Conservation (phyloP, 345 rosid species). For the Chamaenerion angustifolium region DNA sequence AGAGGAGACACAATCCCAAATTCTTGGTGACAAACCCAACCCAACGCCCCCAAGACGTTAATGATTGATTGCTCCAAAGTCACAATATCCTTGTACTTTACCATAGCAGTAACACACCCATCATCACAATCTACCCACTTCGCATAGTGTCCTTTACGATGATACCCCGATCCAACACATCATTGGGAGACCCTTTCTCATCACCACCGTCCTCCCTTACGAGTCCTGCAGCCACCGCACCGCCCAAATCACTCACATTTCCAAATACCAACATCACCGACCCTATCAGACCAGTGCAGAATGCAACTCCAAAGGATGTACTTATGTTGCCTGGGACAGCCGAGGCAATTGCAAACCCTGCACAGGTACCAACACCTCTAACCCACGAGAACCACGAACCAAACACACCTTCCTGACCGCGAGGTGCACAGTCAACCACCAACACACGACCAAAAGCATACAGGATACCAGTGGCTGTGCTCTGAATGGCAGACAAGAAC, state of each 20-base stretch:
- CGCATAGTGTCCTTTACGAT: conserved; percentile 1
- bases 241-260: conserved; percentile 38
- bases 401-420: conserved; percentile 42
- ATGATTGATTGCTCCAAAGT: too few relatives aligned
- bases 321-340: conserved; percentile 21
- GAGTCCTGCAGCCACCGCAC: conserved; percentile 35
- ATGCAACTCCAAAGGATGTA: conserved; percentile 25
- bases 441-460: conserved; percentile 38
- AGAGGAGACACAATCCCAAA: too few relatives aligned
- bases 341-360: conserved; percentile 39
- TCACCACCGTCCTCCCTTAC: conserved; percentile 10
- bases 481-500: conserved; percentile 34
- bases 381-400: conserved; percentile 38
- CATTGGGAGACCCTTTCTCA: conserved; percentile 10
- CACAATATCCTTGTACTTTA: too few relatives aligned
- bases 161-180: conserved; percentile 3
- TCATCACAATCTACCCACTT: too few relatives aligned
- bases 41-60: too few relatives aligned
- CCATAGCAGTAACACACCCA: too few relatives aligned
- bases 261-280: conserved; percentile 27
- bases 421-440: conserved; percentile 33
- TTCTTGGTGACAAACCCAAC: too few relatives aligned
- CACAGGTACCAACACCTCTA: conserved; percentile 28
- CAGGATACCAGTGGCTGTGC: conserved; percentile 34
- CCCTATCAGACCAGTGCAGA: conserved; percentile 16